A percentile compares a stretch with the other conserved stretches of the same genome.
These are phyloP conservation scores for Catunica adiposa DNA, from an alignment of 2,329 filamentous ascomycete genomes.

Conservation along the genomic window DNA sequence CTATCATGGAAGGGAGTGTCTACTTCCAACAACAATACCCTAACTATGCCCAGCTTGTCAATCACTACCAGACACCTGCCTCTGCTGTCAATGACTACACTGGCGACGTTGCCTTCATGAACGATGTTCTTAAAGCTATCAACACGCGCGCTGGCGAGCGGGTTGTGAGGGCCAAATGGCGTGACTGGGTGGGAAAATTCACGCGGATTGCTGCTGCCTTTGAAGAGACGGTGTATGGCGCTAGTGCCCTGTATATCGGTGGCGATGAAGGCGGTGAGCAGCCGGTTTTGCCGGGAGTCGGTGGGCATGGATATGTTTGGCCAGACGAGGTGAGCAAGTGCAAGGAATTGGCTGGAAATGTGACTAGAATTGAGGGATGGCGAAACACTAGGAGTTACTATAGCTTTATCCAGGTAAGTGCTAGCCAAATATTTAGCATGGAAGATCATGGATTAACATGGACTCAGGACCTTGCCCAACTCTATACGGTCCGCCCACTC, in stretches of 20 bases:
- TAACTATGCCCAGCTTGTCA: conserved; percentile 32
- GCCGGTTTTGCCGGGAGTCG: conserved; percentile 37
- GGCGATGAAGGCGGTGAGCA: conserved; percentile 51
- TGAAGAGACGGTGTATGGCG: conserved; percentile 88
- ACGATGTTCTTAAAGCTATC: conserved; percentile 68
- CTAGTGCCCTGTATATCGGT: conserved; percentile 73
- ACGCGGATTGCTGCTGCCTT: conserved; percentile 84
- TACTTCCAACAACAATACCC: conserved; percentile 77
- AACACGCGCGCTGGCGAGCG: conserved; percentile 74
- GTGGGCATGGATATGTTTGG: conserved; percentile 93
- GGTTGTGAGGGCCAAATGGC: conserved; percentile 81
- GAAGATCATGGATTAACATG: neutral
- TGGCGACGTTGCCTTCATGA: conserved; percentile 79
- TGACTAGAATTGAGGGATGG: conserved; percentile 91
- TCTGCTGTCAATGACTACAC: conserved; percentile 48
- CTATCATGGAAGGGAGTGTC: conserved; percentile 64
- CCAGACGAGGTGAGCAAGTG: conserved; percentile 63
- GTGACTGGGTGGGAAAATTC: conserved; percentile 87
- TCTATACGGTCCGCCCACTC: conserved; percentile 49
- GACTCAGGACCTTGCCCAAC: conserved; percentile 43
- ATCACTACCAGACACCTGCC: conserved; percentile 23
- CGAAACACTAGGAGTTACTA: conserved; percentile 90
- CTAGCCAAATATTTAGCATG: neutral
- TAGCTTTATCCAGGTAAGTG: conserved; percentile 67
- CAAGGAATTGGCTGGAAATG: conserved; percentile 78